Base-by-base conservation (phyloP, 805 yeast species). In the Debaryomyces hansenii region DNA sequence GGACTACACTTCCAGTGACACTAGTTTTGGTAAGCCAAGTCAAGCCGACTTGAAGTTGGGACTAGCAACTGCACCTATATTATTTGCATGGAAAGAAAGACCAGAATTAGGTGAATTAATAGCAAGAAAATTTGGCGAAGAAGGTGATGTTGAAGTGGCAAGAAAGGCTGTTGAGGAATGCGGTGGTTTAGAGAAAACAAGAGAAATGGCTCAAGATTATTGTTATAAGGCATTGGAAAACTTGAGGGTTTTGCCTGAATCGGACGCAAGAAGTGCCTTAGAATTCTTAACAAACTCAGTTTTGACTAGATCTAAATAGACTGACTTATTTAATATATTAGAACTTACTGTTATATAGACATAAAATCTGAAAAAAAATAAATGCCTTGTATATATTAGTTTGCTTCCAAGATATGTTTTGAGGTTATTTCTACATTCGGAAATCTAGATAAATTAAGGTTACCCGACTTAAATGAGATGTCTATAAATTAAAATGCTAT, bases 11-110 rank as follows among this genome's bases (percentile, higher is more conserved):
- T 84, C 90, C n/a, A 82, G 91, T 27, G 88, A 89, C 15, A 81
- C 80, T 36, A 82, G 87, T 42, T 71, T 94, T 47, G 99, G 99
- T 32, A 94, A 94, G 66, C 98, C 99, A 2, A 85, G 96, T 7
- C 96, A 94, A 56, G 97, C 97, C 4, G 99, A 94, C 69, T 76
- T 94, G 56, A 83, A 91, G 64, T 74, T 94, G 37, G 99, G 99
- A 0, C 77, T 94, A 56, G 98, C 98, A 1, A 94, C 99, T 0
- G 98, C 97, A 0, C 99, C 99, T 1, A 90, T 92, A 2, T 71
- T 94, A 45, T 94, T 78, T 67, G 98, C 99, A 1, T 94, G 99
- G 99, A 83, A 80, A 58, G 81, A 85, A 58, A 83, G 81, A 57
- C 96, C 96, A 0, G 86, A 84, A 47, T 74, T 94, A 40, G 98